Conservation (phyloP, 225 moss, liverwort and hornwort species). For the Anthoceros angustus region DNA sequence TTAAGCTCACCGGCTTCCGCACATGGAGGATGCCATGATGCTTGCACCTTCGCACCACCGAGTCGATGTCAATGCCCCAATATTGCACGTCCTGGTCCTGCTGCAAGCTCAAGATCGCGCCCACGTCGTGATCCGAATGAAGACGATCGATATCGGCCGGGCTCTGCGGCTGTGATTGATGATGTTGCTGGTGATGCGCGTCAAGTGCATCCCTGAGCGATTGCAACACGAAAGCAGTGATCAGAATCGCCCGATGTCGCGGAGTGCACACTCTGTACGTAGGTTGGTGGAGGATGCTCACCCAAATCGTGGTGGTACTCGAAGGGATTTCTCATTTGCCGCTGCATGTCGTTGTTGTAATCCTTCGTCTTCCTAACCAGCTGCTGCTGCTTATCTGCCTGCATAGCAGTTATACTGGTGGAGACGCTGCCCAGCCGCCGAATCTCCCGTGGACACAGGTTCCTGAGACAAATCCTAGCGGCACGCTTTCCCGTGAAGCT, state of each 20-base stretch:
- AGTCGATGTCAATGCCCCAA: constrained; percentile 8
- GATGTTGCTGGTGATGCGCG: not conserved
- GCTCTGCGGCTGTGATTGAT: not conserved
- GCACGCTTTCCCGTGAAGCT: not conserved
- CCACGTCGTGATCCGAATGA: not conserved
- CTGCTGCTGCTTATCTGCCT: too few relatives aligned
- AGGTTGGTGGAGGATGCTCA: too few relatives aligned
- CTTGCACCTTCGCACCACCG: constrained; percentile 7
- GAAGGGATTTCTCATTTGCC: not conserved
- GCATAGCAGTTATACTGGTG: not conserved
- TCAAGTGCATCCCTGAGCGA: constrained; percentile 4
- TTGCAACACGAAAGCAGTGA: too few relatives aligned
- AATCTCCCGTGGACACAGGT: not conserved
- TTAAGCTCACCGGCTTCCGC: constrained; percentile 6
- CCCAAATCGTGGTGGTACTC: too few relatives aligned
- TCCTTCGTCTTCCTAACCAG: not conserved
- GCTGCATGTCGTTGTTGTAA: constrained; percentile 3
- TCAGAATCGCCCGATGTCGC: too few relatives aligned
- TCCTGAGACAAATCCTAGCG: not conserved
- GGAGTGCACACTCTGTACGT: too few relatives aligned
- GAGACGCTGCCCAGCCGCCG: not conserved
- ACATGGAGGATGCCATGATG: constrained; percentile 13
- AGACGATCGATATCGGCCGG: too few relatives aligned
- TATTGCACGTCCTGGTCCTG: constrained; percentile 14
- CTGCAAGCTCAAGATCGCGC: constrained; percentile 5